phyloP scores from a whole-genome alignment of 352 stramenopile genomes.

The Globisporangium abappressorium region DNA sequence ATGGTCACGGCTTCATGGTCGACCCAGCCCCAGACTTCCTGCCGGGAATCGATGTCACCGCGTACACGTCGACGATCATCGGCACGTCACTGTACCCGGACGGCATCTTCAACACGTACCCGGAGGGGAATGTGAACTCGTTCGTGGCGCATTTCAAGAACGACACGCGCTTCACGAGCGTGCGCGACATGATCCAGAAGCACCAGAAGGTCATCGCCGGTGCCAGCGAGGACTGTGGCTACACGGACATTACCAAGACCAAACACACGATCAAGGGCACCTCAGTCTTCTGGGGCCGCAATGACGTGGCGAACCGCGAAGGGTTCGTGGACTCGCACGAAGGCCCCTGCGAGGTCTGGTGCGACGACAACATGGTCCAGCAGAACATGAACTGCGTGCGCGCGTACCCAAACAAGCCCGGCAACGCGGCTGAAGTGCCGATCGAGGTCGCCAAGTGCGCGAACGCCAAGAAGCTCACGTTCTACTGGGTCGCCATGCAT shows the following conservation, averaged over 20 bases:
- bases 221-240: constrained; percentile 8
- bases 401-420: constrained; percentile 30
- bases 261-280: constrained; percentile 24
- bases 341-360: constrained; percentile 48
- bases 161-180: constrained; percentile 6
- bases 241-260: constrained; percentile 24
- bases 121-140: constrained; percentile 13
- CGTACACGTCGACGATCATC: constrained; percentile 11
- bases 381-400: constrained; percentile 37
- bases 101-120: constrained; percentile 10
- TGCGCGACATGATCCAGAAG: constrained; percentile 13
- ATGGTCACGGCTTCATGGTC: constrained; percentile 9
- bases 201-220: not conserved
- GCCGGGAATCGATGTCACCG: constrained; percentile 3
- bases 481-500: constrained; percentile 59
- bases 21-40: constrained; percentile 10
- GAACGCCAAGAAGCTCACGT: constrained; percentile 35
- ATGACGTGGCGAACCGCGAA: constrained; percentile 17
- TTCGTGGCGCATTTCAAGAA: constrained; percentile 16
- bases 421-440: constrained; percentile 24
- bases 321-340: constrained; percentile 38
- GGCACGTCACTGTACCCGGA: constrained; percentile 10
- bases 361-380: constrained; percentile 36
- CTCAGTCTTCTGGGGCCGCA: constrained; percentile 35
- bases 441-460: constrained; percentile 37